Base-by-base conservation (phyloP, 495 filamentous ascomycete species). In the Daldinia loculata region DNA sequence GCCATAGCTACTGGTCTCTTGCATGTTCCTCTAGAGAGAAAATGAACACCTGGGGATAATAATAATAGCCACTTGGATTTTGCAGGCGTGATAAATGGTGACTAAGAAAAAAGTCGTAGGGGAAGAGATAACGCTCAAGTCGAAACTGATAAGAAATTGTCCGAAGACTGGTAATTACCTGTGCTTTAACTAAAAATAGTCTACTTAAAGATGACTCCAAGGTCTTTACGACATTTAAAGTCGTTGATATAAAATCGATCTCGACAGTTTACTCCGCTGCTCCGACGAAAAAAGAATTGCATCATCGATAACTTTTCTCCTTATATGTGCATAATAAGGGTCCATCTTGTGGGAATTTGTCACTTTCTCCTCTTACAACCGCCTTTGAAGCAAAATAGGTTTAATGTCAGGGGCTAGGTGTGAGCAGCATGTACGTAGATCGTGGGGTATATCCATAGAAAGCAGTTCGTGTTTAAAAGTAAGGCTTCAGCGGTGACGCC, bases 401-500 rank as follows among this genome's bases (percentile, higher is more conserved):
- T 53, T 22, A 19, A 53, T 27, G 24, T 53, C 50, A 53, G 50
- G 50, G 50, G 50, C 27, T 29, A 30, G 7, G 12, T 53, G 27
- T 53, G 15, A 53, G 50, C 14, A 53, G 50, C 27, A 56, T 58
- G 56, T 7, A 41, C 24, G 56, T 43, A 59, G n/a, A 34, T 63
- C 17, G 36, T 66, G n/a, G 57, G 4, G 43, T 17, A 24, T 53
- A 30, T 51, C 45, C n/a, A 48, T 36, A 36, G 34, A 36, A 36
- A 36, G 43, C 43, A 48, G 17, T 56, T 71, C 63, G 50, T 66
- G 26, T 64, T 52, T 30, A 15, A 12, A 57, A 48, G 43, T 48
- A 48, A 24, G 30, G 57, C 57, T 56, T 32, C 9, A 41, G 62
- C 56, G 62, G 56, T 70, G 67, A 70, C 63, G 62, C 63, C 61